A percentile compares a stretch with the other conserved stretches of the same genome.
These are phyloP conservation scores for Tremellales sp. DNA, from an alignment of 1,284 basidiomycete genomes.

Conservation along the genomic window DNA sequence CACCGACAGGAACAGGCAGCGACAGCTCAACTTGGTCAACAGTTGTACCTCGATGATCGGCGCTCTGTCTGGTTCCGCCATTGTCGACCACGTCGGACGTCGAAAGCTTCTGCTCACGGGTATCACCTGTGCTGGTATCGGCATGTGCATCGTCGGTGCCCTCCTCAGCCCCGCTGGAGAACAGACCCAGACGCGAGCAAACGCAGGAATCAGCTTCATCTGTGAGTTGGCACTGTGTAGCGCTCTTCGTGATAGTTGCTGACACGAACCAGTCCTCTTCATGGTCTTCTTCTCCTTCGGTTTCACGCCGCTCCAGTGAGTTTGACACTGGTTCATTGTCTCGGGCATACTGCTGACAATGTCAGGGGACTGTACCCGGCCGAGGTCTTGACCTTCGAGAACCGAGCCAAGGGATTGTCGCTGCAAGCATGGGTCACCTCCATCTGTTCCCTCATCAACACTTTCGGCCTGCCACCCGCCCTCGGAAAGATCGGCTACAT, in stretches of 20 bases:
- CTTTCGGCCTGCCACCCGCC: slow-evolving; percentile 2
- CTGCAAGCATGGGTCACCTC: slow-evolving; percentile 5
- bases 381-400: slow-evolving; percentile 1
- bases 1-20: slow-evolving; percentile 19
- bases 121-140: slow-evolving; percentile 8
- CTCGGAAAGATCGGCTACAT: not conserved
- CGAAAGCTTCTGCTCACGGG: slow-evolving; percentile 27
- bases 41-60: not conserved
- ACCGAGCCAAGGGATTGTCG: slow-evolving; percentile 54
- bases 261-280: no score
- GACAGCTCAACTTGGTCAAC: slow-evolving; percentile 34
- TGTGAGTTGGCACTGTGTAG: no score
- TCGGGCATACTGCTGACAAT: no score
- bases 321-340: no score
- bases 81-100: slow-evolving; percentile 27
- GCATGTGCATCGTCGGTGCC: slow-evolving; percentile 25
- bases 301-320: no score
- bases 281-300: no score
- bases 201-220: slow-evolving; percentile 34
- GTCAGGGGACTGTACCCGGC: slow-evolving; percentile 9
- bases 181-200: slow-evolving; percentile 18
- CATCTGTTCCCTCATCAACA: slow-evolving; percentile 1
- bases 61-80: no score
- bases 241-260: no score
- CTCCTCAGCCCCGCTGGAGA: slow-evolving; percentile 20